A percentile compares a stretch with the other conserved stretches of the same genome.
Evolutionary conservation across 176 grass and related monocot species (phyloP).

Genomic region (Rhynchospora pubera): DNA sequence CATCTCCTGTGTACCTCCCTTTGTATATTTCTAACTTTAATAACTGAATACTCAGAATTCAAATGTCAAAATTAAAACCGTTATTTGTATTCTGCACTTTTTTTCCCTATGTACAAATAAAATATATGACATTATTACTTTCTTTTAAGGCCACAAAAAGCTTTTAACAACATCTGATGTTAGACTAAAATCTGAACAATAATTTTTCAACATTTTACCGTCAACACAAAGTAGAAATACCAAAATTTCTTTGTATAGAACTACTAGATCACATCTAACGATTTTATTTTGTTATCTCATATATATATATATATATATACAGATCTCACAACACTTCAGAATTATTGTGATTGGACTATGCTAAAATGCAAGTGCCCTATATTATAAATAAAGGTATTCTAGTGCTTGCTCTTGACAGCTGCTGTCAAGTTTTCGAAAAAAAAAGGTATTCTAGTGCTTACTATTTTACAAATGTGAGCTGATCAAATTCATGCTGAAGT

Average conservation of each 20-base stretch:
- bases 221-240: neutral
- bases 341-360: neutral
- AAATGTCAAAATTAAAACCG: neutral
- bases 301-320: no score
- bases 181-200: neutral
- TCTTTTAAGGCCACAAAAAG: neutral
- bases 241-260: neutral
- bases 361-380: neutral
- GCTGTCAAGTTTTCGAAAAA: no score
- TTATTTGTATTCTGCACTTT: neutral
- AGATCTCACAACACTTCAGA: neutral
- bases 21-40: no score
- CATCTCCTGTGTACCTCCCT: no score
- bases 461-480: constrained; percentile 13
- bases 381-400: neutral
- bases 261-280: neutral
- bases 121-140: neutral
- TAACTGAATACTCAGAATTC: no score
- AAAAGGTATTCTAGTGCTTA: no score
- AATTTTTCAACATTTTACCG: neutral
- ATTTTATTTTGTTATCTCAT: neutral
- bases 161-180: neutral
- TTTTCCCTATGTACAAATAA: neutral
- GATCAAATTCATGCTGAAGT: constrained; percentile 58
- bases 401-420: no score